Base-by-base conservation (phyloP, 129 eudicot genomes). In the Gnaphalium uliginosum region DNA sequence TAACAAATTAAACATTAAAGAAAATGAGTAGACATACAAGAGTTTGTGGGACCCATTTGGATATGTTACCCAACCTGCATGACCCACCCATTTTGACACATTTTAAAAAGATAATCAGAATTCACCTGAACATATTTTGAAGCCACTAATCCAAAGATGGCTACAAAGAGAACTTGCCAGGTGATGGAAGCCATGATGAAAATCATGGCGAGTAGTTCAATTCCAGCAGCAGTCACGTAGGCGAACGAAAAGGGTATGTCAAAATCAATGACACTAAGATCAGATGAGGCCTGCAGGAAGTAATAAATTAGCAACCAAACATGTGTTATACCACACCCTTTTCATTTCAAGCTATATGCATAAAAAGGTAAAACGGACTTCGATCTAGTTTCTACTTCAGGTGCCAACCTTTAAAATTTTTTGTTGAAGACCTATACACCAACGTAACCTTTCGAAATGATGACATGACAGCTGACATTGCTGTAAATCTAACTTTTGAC, bases 121-220 rank as follows among this genome's bases (percentile, higher is more conserved):
- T 32, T 75, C 72, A 81, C 97, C 93, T 92, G 96, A 59, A 79
- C 59, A 41, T 85, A 89, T 80, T 80, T 85, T 29, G 89, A 29
- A 27, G 89, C 88, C 17, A 85, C 80, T 0, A 84, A 71, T 71
- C 89, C 84, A 7, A 87, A 73, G 46, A 80, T 67, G 68, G 86
- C 97, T 56, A 92, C 90, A 46, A 92, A 72, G 75, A 92, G 88
- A 76, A 92, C 97, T 72, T 83, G 92, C 97, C 97, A 92, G 24
- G 97, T 92, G n/a, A 89, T 93, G 3, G 89, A 87, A 63, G 91
- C 92, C 96, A 92, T 87, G 24, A 92, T 82, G 51, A 21, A 56
- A 41, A 89, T 83, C 51, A 65, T 87, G 66, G 72, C 78, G 14
- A 87, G 13, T 14, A 84, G 23, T 74, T 89, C 96, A 21, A 72